phyloP scores from a whole-genome alignment of 352 stramenopile species.

The Phytopythium kandeliae region DNA sequence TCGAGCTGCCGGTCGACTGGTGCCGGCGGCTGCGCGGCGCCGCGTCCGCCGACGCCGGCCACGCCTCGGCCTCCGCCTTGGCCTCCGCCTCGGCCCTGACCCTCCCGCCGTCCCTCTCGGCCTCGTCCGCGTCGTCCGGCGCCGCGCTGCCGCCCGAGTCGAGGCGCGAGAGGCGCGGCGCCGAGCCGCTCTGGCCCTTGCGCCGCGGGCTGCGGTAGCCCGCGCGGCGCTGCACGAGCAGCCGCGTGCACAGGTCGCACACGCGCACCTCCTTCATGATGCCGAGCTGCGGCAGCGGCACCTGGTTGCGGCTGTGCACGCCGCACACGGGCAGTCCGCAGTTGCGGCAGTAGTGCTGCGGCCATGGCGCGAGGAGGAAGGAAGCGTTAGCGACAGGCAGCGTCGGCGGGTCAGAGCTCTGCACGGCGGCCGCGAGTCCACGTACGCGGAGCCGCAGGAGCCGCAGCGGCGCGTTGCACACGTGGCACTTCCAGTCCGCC shows the following conservation, averaged over 20 bases:
- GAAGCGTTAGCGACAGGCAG: too few species aligned
- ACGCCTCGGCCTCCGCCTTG: background rate
- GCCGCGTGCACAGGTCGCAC: constrained; percentile 65
- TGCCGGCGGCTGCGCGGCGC: background rate
- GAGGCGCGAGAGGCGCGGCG: constrained; percentile 10
- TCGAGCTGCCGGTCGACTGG: constrained; percentile 23
- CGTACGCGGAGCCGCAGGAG: constrained; percentile 45
- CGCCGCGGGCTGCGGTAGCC: constrained; percentile 43
- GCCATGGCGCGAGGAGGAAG: too few species aligned
- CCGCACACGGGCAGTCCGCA: constrained; percentile 58
- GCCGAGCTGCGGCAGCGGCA: constrained; percentile 61
- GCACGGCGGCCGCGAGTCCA: constrained; percentile 2
- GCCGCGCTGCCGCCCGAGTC: constrained; percentile 9
- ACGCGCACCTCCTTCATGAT: constrained; percentile 74
- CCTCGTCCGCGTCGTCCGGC: constrained; percentile 20
- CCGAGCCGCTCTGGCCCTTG: constrained; percentile 16
- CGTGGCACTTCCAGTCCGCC: constrained; percentile 53
- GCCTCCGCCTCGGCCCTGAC: background rate
- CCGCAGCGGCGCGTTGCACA: constrained; percentile 51
- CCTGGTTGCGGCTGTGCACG: constrained; percentile 75
- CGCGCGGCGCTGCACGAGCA: constrained; percentile 59
- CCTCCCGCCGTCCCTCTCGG: too few species aligned
- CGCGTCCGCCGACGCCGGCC: background rate
- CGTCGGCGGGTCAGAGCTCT: too few species aligned
- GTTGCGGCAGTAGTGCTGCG: constrained; percentile 66